A percentile compares a stretch with the other conserved stretches of the same genome.
These are phyloP conservation scores for Epichloe typhina DNA, from an alignment of 2,329 filamentous ascomycete species.

Conservation along the genomic window DNA sequence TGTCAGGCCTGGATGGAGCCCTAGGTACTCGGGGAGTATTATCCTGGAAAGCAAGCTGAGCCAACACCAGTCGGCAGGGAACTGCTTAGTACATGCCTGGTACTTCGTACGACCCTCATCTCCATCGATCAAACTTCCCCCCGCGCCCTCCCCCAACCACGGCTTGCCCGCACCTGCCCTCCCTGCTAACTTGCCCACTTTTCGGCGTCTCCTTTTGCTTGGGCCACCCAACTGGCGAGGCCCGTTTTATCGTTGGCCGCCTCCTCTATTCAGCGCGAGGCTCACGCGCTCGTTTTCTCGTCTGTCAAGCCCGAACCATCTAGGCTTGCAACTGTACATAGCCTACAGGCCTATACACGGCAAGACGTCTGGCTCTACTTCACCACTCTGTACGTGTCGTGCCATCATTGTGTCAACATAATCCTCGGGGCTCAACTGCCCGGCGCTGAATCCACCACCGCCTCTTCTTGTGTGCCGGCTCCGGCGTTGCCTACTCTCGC, in stretches of 20 bases:
- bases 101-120: background rate
- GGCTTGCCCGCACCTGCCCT: slow-evolving; percentile 1
- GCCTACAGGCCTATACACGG: background rate
- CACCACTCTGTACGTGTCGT: background rate
- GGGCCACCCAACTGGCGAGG: background rate
- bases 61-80: no score
- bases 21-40: no score
- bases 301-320: background rate
- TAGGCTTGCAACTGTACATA: background rate
- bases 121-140: no score
- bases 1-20: background rate
- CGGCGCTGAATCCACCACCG: background rate
- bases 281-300: slow-evolving; percentile 7
- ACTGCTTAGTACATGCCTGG: background rate
- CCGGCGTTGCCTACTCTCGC: slow-evolving; percentile 4
- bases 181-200: slow-evolving; percentile 1
- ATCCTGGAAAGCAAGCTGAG: no score
- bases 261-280: slow-evolving; percentile 7
- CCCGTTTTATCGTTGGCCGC: slow-evolving; percentile 1
- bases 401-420: background rate
- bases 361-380: background rate
- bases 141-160: background rate
- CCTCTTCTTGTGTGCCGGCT: slow-evolving; percentile 6
- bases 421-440: slow-evolving; percentile 1
- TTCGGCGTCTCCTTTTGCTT: slow-evolving; percentile 6